Evolutionary conservation across 169 alveolate species (phyloP).

Genomic region (Theileria equi): DNA sequence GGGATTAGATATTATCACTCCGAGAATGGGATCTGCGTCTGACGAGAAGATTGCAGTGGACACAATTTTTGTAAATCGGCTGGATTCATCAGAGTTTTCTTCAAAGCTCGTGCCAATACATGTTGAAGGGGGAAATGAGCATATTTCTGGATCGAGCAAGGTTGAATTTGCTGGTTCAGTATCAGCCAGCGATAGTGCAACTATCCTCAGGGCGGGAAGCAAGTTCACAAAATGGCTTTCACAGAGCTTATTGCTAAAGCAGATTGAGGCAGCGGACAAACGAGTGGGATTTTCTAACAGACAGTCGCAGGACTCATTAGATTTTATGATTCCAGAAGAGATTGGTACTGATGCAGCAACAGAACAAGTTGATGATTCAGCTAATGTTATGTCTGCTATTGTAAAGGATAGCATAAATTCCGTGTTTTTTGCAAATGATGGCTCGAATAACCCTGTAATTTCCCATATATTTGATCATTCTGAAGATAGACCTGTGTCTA

Average conservation of each 20-base stretch:
- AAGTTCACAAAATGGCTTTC: slow-evolving; percentile 15
- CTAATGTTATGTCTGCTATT: too few relatives aligned
- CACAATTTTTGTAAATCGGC: neutral
- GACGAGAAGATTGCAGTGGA: neutral
- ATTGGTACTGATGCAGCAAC: too few relatives aligned
- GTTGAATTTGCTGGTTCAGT: too few relatives aligned
- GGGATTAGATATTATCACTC: neutral
- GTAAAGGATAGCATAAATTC: neutral
- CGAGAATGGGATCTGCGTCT: neutral
- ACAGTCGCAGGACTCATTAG: too few relatives aligned
- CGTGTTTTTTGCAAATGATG: neutral
- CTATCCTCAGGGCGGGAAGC: too few relatives aligned
- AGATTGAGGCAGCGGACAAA: too few relatives aligned
- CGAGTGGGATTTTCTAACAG: too few relatives aligned
- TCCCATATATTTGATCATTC: slow-evolving; percentile 3
- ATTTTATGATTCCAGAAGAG: too few relatives aligned
- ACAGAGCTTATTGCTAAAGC: slow-evolving; percentile 1
- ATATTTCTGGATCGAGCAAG: too few relatives aligned
- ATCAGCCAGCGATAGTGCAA: too few relatives aligned
- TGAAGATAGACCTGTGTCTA: slow-evolving; percentile 23
- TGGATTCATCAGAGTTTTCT: slow-evolving; percentile 23
- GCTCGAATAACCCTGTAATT: neutral
- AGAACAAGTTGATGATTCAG: too few relatives aligned
- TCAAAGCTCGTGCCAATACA: slow-evolving; percentile 23
- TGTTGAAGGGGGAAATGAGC: too few relatives aligned